A percentile compares a stretch with the other conserved stretches of the same genome.
These are phyloP conservation scores for Quercus berberidifolia DNA, from an alignment of 306 rosid species.

Conservation along the genomic window DNA sequence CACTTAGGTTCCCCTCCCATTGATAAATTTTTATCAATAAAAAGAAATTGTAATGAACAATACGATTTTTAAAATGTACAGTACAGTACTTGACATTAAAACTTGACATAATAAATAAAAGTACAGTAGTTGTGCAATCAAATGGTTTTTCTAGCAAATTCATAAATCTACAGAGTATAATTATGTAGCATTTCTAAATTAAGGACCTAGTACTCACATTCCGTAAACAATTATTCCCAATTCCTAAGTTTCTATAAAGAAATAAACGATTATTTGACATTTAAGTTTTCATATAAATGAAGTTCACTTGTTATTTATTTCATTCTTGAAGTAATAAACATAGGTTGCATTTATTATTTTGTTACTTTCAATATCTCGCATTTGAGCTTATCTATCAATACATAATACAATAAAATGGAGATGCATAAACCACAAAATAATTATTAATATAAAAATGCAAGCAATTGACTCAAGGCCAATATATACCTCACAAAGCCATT, in stretches of 20 bases:
- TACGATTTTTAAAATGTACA: neutral
- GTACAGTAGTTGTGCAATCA: neutral
- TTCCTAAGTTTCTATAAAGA: too few species aligned
- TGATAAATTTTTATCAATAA: too few species aligned
- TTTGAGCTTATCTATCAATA: too few species aligned
- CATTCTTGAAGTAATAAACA: neutral
- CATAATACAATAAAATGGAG: too few species aligned
- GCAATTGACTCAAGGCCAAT: neutral
- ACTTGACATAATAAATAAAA: neutral
- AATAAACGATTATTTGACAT: neutral
- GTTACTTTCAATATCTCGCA: too few species aligned
- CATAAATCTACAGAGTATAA: neutral
- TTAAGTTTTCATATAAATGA: neutral
- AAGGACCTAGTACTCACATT: neutral
- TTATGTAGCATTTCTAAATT: neutral
- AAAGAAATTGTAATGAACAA: neutral
- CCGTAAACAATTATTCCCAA: too few species aligned
- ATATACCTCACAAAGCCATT: conserved; percentile 90
- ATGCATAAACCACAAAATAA: neutral
- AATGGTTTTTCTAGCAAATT: neutral
- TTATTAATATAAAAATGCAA: neutral
- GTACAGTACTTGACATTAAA: neutral
- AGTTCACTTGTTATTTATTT: neutral
- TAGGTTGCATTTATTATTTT: too few species aligned
- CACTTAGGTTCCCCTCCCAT: too few species aligned